A percentile compares a stretch with the other conserved stretches of the same genome.
These are phyloP conservation scores for Melanomma pulvis-pyrius DNA, from an alignment of 495 filamentous ascomycete genomes.

Conservation along the genomic window DNA sequence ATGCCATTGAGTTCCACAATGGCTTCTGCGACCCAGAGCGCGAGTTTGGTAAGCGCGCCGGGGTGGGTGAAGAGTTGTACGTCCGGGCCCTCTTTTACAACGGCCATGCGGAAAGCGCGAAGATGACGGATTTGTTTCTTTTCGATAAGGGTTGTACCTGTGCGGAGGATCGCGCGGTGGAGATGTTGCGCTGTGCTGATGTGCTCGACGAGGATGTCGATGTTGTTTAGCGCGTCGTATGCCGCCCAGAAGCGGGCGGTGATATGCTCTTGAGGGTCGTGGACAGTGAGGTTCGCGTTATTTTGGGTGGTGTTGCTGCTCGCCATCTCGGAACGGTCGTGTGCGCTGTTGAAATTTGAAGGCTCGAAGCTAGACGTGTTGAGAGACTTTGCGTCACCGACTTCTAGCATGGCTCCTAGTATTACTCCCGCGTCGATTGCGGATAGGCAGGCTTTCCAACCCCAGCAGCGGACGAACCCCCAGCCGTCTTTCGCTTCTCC, in stretches of 20 bases:
- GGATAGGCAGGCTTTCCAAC: constrained; percentile 91
- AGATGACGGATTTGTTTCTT: constrained; percentile 93
- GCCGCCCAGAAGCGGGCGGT: constrained; percentile 82
- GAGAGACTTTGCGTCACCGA: constrained; percentile 58
- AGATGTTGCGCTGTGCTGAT: constrained; percentile 86
- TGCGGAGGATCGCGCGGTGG: constrained; percentile 89
- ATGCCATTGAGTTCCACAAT: constrained; percentile 86
- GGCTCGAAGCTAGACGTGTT: constrained; percentile 27
- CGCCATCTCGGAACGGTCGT: constrained; percentile 24
- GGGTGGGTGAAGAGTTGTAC: constrained; percentile 87
- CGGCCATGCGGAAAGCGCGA: constrained; percentile 87
- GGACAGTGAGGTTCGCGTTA: neutral
- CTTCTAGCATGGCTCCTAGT: constrained; percentile 87
- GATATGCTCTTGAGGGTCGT: constrained; percentile 65
- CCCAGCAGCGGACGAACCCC: constrained; percentile 97
- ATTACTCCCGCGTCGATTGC: constrained; percentile 91
- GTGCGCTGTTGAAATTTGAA: constrained; percentile 22
- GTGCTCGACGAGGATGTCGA: constrained; percentile 73
- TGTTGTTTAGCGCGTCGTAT: constrained; percentile 77
- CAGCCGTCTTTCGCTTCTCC: constrained; percentile 76
- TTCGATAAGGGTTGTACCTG: constrained; percentile 84
- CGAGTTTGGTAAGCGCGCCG: constrained; percentile 87
- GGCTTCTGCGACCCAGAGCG: constrained; percentile 92
- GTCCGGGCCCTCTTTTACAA: constrained; percentile 94
- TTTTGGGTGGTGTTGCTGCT: neutral